Percentiles rank a stretch among this genome's conserved stretches.
phyloP scores from a whole-genome alignment of 345 rosid species.

The Arabis hirsuta region DNA sequence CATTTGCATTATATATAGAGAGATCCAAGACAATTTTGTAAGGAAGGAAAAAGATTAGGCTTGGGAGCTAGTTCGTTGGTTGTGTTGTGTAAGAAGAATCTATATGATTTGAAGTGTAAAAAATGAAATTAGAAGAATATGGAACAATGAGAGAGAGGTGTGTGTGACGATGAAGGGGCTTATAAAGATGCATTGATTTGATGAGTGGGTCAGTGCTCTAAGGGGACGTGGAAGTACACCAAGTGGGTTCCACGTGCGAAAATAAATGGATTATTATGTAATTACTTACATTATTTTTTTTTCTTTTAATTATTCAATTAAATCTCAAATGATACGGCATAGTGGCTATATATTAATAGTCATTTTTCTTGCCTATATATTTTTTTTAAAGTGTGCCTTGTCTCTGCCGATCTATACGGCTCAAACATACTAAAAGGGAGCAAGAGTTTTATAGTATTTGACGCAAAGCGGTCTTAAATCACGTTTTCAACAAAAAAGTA shows the following conservation, averaged over 20 bases:
- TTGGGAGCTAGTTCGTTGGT: slow-evolving; percentile 46
- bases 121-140: slow-evolving; percentile 37
- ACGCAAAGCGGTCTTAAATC: slow-evolving; percentile 24
- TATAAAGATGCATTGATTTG: slow-evolving; percentile 41
- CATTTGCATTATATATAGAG: slow-evolving; percentile 38
- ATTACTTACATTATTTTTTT: neutral
- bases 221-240: slow-evolving; percentile 49
- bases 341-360: slow-evolving; percentile 32
- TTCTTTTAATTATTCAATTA: slow-evolving; percentile 4
- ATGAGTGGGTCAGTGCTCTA: slow-evolving; percentile 46
- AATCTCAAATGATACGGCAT: slow-evolving; percentile 28
- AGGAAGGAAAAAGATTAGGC: slow-evolving; percentile 19
- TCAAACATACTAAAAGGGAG: slow-evolving; percentile 9
- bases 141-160: slow-evolving; percentile 43
- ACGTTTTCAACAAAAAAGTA: slow-evolving; percentile 17
- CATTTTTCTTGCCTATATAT: slow-evolving; percentile 1
- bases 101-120: slow-evolving; percentile 30
- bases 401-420: slow-evolving; percentile 12
- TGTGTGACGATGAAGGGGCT: slow-evolving; percentile 41
- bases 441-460: slow-evolving; percentile 37
- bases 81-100: slow-evolving; percentile 41
- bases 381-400: slow-evolving; percentile 9
- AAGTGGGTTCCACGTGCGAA: slow-evolving; percentile 45
- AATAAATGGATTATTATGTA: slow-evolving; percentile 41
- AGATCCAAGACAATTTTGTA: neutral